Evolutionary conservation across 176 grass and related monocot species (phyloP).

Genomic region (sorghum (Sorghum bicolor)): Sorghum_bicolor_NCBIv3 NC_012870.2:10144501-10145000

Average conservation of each 20-base stretch:
- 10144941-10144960: slow-evolving; percentile 73
- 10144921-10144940: slow-evolving; percentile 76
- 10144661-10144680: slow-evolving; percentile 68
- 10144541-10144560: slow-evolving; percentile 57
- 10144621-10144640: slow-evolving; percentile 80
- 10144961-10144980: slow-evolving; percentile 77
- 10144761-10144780: background rate
- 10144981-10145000: slow-evolving; percentile 73
- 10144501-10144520: slow-evolving; percentile 43
- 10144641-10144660: slow-evolving; percentile 71
- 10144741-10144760: background rate
- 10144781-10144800: background rate
- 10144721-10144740: background rate
- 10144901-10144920: slow-evolving; percentile 84
- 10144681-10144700: slow-evolving; percentile 71
- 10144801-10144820: slow-evolving; percentile 56
- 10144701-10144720: slow-evolving; percentile 32
- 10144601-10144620: slow-evolving; percentile 69
- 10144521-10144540: slow-evolving; percentile 50
- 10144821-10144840: slow-evolving; percentile 71
- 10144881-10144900: slow-evolving; percentile 72
- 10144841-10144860: slow-evolving; percentile 76
- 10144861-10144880: slow-evolving; percentile 72
- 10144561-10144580: slow-evolving; percentile 70
- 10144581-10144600: slow-evolving; percentile 83